These are phyloP conservation scores for Claviceps purpurea DNA, from an alignment of 2,329 filamentous ascomycete species.

Conservation along the genomic window DNA sequence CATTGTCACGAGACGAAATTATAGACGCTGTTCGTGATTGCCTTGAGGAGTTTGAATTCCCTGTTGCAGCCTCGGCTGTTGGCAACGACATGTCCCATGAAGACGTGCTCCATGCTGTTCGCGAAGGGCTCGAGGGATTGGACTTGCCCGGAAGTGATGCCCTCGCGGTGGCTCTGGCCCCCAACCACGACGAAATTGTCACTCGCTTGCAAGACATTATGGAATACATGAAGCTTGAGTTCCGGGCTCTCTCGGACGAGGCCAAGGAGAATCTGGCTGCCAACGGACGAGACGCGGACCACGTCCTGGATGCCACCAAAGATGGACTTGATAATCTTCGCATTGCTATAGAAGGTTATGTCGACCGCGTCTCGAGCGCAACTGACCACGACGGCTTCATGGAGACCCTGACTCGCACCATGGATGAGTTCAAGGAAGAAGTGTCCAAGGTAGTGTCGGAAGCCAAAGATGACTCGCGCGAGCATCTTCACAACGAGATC, in stretches of 20 bases:
- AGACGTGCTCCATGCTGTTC: conserved; percentile 51
- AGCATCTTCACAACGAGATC: conserved; percentile 68
- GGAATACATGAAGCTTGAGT: conserved; percentile 44
- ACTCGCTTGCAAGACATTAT: conserved; percentile 52
- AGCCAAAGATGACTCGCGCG: conserved; percentile 32
- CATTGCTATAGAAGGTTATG: conserved; percentile 66
- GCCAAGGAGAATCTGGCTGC: conserved; percentile 68
- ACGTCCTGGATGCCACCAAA: conserved; percentile 76
- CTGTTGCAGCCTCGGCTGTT: conserved; percentile 42
- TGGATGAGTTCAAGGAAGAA: conserved; percentile 55
- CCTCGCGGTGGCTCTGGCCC: conserved; percentile 26
- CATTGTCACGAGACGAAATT: conserved; percentile 69
- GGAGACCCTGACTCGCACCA: conserved; percentile 48
- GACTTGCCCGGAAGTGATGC: conserved; percentile 30
- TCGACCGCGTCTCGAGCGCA: conserved; percentile 56
- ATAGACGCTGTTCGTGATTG: conserved; percentile 74
- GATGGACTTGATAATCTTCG: conserved; percentile 76
- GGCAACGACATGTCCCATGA: conserved; percentile 42
- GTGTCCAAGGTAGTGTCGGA: conserved; percentile 47
- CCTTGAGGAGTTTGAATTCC: conserved; percentile 72
- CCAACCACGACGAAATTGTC: conserved; percentile 36
- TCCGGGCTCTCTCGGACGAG: conserved; percentile 46
- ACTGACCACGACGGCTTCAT: conserved; percentile 67
- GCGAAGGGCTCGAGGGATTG: conserved; percentile 40
- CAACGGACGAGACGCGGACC: conserved; percentile 71